A percentile compares a stretch with the other conserved stretches of the same genome.
phyloP scores from a whole-genome alignment of 2,329 filamentous ascomycete species.

The Aspergillus quadrilineatus region DNA sequence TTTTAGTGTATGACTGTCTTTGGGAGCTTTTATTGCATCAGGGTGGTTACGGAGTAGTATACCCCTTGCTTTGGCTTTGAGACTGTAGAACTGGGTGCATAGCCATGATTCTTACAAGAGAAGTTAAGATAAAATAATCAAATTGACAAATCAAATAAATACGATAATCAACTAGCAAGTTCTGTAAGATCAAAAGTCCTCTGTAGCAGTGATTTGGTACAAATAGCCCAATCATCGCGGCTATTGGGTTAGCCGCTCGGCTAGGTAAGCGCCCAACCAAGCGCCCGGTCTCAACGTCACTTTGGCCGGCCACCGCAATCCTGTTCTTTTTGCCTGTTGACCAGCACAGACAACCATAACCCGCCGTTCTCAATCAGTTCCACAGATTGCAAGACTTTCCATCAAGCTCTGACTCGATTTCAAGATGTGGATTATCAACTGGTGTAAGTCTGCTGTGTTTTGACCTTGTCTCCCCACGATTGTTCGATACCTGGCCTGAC shows the following conservation, averaged over 20 bases:
- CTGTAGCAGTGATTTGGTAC: too few species aligned
- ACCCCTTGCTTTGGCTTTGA: conserved; percentile 31
- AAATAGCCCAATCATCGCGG: neutral
- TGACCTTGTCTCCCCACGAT: conserved; percentile 8
- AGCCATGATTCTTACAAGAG: conserved; percentile 10
- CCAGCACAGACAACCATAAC: conserved; percentile 14
- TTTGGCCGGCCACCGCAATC: conserved; percentile 21
- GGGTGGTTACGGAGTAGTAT: conserved; percentile 29
- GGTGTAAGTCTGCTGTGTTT: conserved; percentile 64
- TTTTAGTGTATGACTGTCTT: conserved; percentile 18
- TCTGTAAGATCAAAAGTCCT: neutral
- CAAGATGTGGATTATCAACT: conserved; percentile 89
- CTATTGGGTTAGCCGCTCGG: conserved; percentile 20
- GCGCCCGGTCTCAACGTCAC: conserved; percentile 27
- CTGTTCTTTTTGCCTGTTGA: conserved; percentile 28
- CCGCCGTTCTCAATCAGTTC: conserved; percentile 17
- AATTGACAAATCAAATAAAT: neutral
- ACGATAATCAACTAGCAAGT: neutral
- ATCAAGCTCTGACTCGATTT: conserved; percentile 14
- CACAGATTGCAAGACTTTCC: conserved; percentile 4
- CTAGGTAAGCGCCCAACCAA: conserved; percentile 16
- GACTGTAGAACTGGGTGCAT: conserved; percentile 15
- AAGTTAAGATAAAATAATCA: conserved; percentile 9
- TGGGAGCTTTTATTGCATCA: conserved; percentile 28
- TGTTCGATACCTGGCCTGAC: conserved; percentile 11